These are phyloP conservation scores for Candida ponderosae DNA, from an alignment of 805 yeast genomes.

Conservation along the genomic window DNA sequence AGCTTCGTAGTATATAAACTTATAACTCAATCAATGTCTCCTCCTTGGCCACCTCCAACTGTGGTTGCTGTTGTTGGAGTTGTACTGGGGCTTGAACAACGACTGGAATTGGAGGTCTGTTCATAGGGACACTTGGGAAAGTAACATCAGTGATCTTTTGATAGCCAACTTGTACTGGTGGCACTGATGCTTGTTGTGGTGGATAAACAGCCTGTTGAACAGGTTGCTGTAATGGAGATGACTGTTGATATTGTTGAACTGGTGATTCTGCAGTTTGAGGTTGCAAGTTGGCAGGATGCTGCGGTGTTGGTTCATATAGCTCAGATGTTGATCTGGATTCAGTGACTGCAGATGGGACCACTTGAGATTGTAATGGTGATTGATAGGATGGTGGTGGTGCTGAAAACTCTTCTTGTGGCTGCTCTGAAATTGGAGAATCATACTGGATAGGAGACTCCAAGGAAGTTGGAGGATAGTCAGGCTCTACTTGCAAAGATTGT, in stretches of 20 bases:
- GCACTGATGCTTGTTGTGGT: conserved; percentile 4
- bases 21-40: conserved; percentile 15
- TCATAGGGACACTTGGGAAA: conserved; percentile 34
- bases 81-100: conserved; percentile 1
- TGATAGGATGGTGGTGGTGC: neutral
- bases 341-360: neutral
- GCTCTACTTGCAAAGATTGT: conserved; percentile 1
- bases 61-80: conserved; percentile 3
- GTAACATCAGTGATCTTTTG: conserved; percentile 26
- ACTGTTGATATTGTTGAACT: neutral
- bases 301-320: neutral
- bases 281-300: neutral
- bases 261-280: conserved; percentile 1
- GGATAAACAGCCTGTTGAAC: conserved; percentile 3
- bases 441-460: neutral
- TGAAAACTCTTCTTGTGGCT: conserved; percentile 3
- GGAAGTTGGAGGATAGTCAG: neutral
- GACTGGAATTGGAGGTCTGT: conserved; percentile 11
- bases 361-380: neutral
- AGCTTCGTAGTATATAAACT: no score
- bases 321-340: neutral
- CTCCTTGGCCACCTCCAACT: conserved; percentile 8
- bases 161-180: conserved; percentile 1
- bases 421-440: neutral
- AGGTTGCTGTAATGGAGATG: neutral